These are phyloP conservation scores for Fusarium floridanum DNA, from an alignment of 2,329 filamentous ascomycete genomes.

Conservation along the genomic window DNA sequence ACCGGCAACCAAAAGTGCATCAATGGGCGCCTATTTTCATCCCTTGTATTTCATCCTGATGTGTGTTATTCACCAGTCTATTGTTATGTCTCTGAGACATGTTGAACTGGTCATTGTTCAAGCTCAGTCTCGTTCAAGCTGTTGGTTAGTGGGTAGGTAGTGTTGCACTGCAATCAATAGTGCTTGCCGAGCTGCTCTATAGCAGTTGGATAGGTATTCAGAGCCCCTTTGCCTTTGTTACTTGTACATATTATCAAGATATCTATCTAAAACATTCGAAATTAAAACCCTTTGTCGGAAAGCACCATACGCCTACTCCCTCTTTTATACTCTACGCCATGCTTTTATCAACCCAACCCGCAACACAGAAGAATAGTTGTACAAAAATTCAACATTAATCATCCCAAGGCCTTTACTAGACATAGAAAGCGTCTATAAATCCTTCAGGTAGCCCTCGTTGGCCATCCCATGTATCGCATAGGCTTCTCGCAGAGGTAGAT, in stretches of 20 bases:
- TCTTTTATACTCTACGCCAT: neutral
- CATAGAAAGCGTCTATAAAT: neutral
- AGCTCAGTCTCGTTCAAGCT: neutral
- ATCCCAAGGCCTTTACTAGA: neutral
- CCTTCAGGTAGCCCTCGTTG: constrained; percentile 1
- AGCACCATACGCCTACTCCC: neutral
- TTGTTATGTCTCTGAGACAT: neutral
- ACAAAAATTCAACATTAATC: too few relatives aligned
- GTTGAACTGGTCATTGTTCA: neutral
- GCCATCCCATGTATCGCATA: constrained; percentile 16
- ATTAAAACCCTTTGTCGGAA: neutral
- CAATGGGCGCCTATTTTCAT: neutral
- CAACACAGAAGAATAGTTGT: neutral
- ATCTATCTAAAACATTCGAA: too few relatives aligned
- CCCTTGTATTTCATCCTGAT: neutral
- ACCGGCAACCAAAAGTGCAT: constrained; percentile 3
- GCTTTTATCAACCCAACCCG: neutral
- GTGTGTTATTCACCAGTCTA: neutral
- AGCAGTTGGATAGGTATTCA: neutral
- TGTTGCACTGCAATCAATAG: too few relatives aligned
- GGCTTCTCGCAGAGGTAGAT: constrained; percentile 31
- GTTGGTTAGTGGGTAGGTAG: neutral
- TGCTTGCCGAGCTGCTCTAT: neutral
- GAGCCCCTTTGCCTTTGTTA: neutral
- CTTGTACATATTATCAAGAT: neutral